Base-by-base conservation (phyloP, 495 filamentous ascomycete species). In the Tuber microsphaerosporum region DNA sequence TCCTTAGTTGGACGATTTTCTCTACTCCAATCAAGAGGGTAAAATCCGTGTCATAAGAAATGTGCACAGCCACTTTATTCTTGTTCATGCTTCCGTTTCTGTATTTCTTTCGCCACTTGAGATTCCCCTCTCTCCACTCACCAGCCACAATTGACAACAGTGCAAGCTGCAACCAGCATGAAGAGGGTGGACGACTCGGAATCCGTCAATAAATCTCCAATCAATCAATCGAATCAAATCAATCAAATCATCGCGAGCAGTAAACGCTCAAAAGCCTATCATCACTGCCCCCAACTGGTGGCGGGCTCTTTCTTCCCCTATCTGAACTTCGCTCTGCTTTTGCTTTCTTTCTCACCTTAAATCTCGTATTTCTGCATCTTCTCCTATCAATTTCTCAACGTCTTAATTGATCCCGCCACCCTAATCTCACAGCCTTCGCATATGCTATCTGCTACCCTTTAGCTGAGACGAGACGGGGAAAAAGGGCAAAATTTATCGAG, bases 161-260 rank as follows among this genome's bases (percentile, higher is more conserved):
- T 31, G 56, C 56, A 65, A 65, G 56, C 14, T 31, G 56, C 56
- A 65, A 65, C 56, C 56, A 34, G 10, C 56, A 17, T 7, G 26
- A 65, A 12, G 56, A 65, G 56, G 56, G 26, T 19, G 56, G 26
- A 65, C 51, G n/a, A 61, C 51, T 31, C 51, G 51, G 51, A 31
- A 61, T 61, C 51, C 14, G 51, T 61, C 51, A 26, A 61, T 61
- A 10, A 61, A 31, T 61, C 51, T 61, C n/a, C 51, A 61, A 61
- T 61, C 51, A 26, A 61, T 61, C 46, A 61, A 61, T 61, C 46
- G 26, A 31, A 31, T 56, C 51, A 26, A 26, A 51, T 22, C 48
- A 51, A 56, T 61, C 51, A 61, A 31, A 61, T 61, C 51, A 61
- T 61, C 51, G 51, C 51, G 31, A 61, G 51, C n/a, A 31, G 51